Conservation (phyloP, 2,329 filamentous ascomycete genomes). For the Aspergillus caelatus region DNA sequence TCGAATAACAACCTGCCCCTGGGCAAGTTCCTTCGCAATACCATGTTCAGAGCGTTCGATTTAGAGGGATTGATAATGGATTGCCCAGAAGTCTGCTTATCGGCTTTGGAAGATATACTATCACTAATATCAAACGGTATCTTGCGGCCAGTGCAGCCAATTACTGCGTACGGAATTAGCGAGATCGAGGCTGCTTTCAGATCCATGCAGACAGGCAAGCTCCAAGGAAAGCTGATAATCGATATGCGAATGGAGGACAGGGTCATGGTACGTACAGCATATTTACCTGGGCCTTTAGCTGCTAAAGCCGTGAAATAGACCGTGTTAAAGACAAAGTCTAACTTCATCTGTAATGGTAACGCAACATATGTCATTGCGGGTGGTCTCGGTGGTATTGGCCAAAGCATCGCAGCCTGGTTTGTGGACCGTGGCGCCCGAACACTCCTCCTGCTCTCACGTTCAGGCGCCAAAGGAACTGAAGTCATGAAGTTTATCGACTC, state of each 20-base stretch:
- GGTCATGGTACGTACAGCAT: too few relatives aligned
- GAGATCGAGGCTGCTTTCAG: too few relatives aligned
- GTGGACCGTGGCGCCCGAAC: constrained; percentile 36
- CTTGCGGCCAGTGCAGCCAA: constrained; percentile 32
- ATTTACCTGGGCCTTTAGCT: not conserved
- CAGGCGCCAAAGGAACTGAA: not conserved
- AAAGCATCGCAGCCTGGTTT: constrained; percentile 35
- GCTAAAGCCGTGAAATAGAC: constrained; percentile 3
- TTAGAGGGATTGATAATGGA: constrained; percentile 10
- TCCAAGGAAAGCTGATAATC: too few relatives aligned
- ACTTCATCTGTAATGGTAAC: constrained; percentile 8
- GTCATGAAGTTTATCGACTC: constrained; percentile 4
- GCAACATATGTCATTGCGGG: constrained; percentile 37
- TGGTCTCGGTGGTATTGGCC: constrained; percentile 37
- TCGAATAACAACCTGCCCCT: constrained; percentile 17
- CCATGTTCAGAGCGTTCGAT: constrained; percentile 12
- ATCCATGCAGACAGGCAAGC: too few relatives aligned
- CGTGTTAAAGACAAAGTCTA: constrained; percentile 3
- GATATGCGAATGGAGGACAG: too few relatives aligned
- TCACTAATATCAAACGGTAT: constrained; percentile 14
- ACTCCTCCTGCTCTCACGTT: constrained; percentile 31
- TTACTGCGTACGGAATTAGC: not conserved
- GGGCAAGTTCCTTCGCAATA: constrained; percentile 9
- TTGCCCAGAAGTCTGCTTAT: not conserved
- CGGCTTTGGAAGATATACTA: constrained; percentile 5